Evolutionary conservation across 192 early-diverging fungal species (phyloP).

Genomic region (Pecoramyces ruminantium): DNA sequence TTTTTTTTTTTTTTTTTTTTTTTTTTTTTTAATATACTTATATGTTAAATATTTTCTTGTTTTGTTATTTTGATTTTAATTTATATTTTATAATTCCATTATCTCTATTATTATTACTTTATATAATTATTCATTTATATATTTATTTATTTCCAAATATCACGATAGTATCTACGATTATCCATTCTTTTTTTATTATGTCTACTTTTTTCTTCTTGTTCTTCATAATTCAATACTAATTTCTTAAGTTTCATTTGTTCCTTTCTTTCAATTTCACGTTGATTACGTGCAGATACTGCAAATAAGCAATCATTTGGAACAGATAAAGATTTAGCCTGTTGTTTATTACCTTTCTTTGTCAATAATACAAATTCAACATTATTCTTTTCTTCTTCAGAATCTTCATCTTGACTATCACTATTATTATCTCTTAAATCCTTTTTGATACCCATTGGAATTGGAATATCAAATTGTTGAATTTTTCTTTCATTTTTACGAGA

Average conservation of each 20-base stretch:
- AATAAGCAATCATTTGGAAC: constrained; percentile 67
- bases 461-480: constrained; percentile 61
- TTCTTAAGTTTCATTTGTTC: constrained; percentile 82
- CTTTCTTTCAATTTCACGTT: constrained; percentile 72
- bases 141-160: background rate
- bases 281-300: constrained; percentile 59
- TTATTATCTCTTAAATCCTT: constrained; percentile 4
- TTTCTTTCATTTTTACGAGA: constrained; percentile 65
- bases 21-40: too few relatives aligned
- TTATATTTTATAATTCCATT: too few relatives aligned
- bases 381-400: constrained; percentile 11
- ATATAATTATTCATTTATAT: too few relatives aligned
- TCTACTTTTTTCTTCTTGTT: constrained; percentile 26
- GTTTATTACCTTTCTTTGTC: constrained; percentile 73
- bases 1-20: too few relatives aligned
- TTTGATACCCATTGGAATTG: constrained; percentile 62
- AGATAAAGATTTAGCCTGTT: constrained; percentile 58
- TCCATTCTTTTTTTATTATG: background rate
- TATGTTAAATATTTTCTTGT: too few relatives aligned
- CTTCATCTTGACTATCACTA: background rate
- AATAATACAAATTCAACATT: constrained; percentile 62
- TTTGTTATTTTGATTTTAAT: too few relatives aligned
- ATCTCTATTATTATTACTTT: too few relatives aligned
- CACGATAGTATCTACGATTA: background rate
- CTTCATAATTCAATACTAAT: constrained; percentile 81